Conservation (phyloP, 805 yeast genomes). For the Candida sanyiensis region DNA sequence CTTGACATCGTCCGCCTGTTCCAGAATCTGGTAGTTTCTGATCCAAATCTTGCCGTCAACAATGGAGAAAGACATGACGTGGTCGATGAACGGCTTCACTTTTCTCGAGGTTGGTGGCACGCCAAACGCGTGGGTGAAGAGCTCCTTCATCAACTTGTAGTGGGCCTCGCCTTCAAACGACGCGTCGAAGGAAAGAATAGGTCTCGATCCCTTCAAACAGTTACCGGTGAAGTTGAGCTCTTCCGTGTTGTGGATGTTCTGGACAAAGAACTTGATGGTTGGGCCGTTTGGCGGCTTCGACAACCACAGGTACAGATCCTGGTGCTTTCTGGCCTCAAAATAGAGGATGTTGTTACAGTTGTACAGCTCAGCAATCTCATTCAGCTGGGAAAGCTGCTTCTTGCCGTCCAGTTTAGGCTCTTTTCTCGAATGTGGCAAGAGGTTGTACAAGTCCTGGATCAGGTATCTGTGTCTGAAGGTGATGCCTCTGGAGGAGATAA, state of each 20-base stretch:
- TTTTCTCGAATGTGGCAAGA: slow-evolving; percentile 92
- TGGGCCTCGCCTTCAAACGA: slow-evolving; percentile 69
- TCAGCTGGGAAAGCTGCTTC: slow-evolving; percentile 79
- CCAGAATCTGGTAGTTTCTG: slow-evolving; percentile 86
- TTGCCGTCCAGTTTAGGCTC: slow-evolving; percentile 95
- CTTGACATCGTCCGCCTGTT: slow-evolving; percentile 49
- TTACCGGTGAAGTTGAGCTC: slow-evolving; percentile 96
- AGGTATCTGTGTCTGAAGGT: slow-evolving; percentile 94
- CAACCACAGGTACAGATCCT: slow-evolving; percentile 90
- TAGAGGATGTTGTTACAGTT: slow-evolving; percentile 93
- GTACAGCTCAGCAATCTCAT: slow-evolving; percentile 94
- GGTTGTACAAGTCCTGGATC: slow-evolving; percentile 67
- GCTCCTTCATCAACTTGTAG: slow-evolving; percentile 70
- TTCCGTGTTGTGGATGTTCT: slow-evolving; percentile 92
- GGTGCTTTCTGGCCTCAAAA: slow-evolving; percentile 94
- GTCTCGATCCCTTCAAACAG: slow-evolving; percentile 92
- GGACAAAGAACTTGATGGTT: slow-evolving; percentile 86
- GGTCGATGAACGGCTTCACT: slow-evolving; percentile 91
- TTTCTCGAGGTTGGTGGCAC: slow-evolving; percentile 93
- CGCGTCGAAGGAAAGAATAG: slow-evolving; percentile 82
- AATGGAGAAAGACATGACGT: slow-evolving; percentile 86
- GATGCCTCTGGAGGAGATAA: slow-evolving; percentile 92
- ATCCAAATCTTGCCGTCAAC: slow-evolving; percentile 95
- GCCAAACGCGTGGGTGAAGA: slow-evolving; percentile 79
- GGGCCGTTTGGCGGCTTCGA: slow-evolving; percentile 98